These are phyloP conservation scores for Ustilago vetiveriae DNA, from an alignment of 1,284 basidiomycete species.

Conservation along the genomic window DNA sequence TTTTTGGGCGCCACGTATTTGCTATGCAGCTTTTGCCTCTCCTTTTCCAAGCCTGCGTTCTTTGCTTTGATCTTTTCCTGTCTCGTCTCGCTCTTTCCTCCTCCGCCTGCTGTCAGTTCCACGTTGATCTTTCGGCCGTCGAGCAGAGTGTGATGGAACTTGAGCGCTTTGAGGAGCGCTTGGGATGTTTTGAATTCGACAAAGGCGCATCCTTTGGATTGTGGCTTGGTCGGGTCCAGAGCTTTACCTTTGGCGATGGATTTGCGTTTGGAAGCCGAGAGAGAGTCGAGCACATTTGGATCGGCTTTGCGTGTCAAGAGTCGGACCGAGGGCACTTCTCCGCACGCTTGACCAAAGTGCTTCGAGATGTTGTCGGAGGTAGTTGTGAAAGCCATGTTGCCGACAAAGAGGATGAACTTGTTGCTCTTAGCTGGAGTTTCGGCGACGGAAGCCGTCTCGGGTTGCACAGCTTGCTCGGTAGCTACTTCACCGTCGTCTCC, in stretches of 20 bases:
- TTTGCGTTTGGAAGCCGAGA: slow-evolving; percentile 62
- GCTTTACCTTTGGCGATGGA: slow-evolving; percentile 66
- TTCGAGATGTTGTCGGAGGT: slow-evolving; percentile 56
- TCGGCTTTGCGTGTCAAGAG: slow-evolving; percentile 62
- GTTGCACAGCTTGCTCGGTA: slow-evolving; percentile 13
- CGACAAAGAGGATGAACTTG: slow-evolving; percentile 63
- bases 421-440: slow-evolving; percentile 14
- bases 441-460: neutral
- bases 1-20: slow-evolving; percentile 62
- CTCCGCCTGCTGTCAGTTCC: slow-evolving; percentile 65
- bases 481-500: slow-evolving; percentile 43
- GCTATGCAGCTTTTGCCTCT: slow-evolving; percentile 59
- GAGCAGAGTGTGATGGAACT: slow-evolving; percentile 64
- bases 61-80: slow-evolving; percentile 63
- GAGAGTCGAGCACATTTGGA: slow-evolving; percentile 34
- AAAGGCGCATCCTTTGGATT: slow-evolving; percentile 64
- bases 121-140: slow-evolving; percentile 65
- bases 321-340: slow-evolving; percentile 62
- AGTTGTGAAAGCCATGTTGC: slow-evolving; percentile 65
- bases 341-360: slow-evolving; percentile 59
- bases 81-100: slow-evolving; percentile 56
- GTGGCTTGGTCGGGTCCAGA: slow-evolving; percentile 50
- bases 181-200: slow-evolving; percentile 56
- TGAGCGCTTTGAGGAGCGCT: slow-evolving; percentile 61
- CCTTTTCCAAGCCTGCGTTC: slow-evolving; percentile 61